Percentiles rank a stretch among this genome's conserved stretches.
Conservation (phyloP, 2,329 filamentous ascomycete species). For the Neopestalotiopsis rosae region DNA sequence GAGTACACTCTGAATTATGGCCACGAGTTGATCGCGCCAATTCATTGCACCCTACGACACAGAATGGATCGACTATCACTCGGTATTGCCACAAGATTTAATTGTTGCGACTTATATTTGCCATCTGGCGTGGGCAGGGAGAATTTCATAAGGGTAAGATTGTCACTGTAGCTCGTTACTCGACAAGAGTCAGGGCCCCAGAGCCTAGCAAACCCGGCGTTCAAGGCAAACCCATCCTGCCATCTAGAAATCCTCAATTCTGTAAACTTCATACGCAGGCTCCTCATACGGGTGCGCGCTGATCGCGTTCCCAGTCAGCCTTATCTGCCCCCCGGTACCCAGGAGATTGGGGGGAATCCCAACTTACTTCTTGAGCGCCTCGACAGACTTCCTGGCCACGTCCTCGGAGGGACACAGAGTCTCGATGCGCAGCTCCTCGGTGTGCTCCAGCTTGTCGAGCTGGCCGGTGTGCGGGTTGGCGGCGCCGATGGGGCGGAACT, state of each 20-base stretch:
- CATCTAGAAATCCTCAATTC: neutral
- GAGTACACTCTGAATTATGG: too few species aligned
- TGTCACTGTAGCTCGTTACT: too few species aligned
- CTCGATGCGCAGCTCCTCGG: conserved; percentile 68
- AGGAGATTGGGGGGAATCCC: neutral
- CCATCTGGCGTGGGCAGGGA: too few species aligned
- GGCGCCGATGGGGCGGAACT: conserved; percentile 66
- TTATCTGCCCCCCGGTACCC: neutral
- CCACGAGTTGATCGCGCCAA: too few species aligned
- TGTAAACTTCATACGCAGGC: neutral
- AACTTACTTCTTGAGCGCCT: conserved; percentile 68
- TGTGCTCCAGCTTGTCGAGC: conserved; percentile 60
- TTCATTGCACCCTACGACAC: too few species aligned
- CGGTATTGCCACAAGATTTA: too few species aligned
- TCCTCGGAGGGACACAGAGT: conserved; percentile 66
- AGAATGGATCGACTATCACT: too few species aligned
- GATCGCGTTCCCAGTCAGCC: too few species aligned
- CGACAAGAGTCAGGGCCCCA: too few species aligned
- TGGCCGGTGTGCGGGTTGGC: conserved; percentile 69
- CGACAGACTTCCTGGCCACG: conserved; percentile 60
- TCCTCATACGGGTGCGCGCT: conserved; percentile 55
- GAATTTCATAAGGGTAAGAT: too few species aligned
- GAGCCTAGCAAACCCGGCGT: too few species aligned
- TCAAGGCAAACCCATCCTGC: neutral
- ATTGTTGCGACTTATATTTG: too few species aligned